Base-by-base conservation (phyloP, 2,329 filamentous ascomycete genomes). In the Fusarium foetens region DNA sequence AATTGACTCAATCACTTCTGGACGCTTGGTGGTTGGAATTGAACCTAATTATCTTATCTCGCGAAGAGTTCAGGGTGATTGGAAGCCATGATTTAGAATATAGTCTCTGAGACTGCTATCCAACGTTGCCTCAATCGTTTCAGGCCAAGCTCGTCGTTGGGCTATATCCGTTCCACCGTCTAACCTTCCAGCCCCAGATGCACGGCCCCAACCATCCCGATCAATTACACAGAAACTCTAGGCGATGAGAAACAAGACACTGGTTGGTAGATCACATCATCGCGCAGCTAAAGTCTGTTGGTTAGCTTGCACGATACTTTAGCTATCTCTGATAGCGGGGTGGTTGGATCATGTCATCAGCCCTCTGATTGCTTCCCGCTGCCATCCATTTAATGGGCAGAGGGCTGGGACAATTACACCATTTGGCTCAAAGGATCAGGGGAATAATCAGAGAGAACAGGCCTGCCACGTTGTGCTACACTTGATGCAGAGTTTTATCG, bases 191-290 rank as follows among this genome's bases (percentile, higher is more conserved):
- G 55, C 41, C 49, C 49, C 61, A 41, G 45, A 68, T 67, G 70
- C 67, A 75, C 61, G 45, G 72, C 36, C 51, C 66, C 23, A 29
- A 36, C 53, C 51, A 60, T 52, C 54, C 59, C 49, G 70, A 74
- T 74, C 43, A 46, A 52, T 39, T 59, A 74, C 39, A 64, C 66
- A 65, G 35, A 69, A 58, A 67, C 58, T 65, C 55, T 70, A 35
- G 52, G 53, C 38, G 54, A 57, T 19, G 55, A 68, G 66, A 73
- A 73, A 70, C 62, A 75, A 74, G 65, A 75, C 61, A 57, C 17
- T 52, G 31, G 31, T 21, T 21, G 48, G 12, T 27, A 27, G 19
- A 73, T 76, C 70, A 66, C 73, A 75, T 77, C 72, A 77, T 74
- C 64, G 51, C 55, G 73, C 73, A 66, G 59, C 66, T 72, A 73